Conservation (phyloP, 176 grass and related monocot species). For the Elymus sibiricus region DNA sequence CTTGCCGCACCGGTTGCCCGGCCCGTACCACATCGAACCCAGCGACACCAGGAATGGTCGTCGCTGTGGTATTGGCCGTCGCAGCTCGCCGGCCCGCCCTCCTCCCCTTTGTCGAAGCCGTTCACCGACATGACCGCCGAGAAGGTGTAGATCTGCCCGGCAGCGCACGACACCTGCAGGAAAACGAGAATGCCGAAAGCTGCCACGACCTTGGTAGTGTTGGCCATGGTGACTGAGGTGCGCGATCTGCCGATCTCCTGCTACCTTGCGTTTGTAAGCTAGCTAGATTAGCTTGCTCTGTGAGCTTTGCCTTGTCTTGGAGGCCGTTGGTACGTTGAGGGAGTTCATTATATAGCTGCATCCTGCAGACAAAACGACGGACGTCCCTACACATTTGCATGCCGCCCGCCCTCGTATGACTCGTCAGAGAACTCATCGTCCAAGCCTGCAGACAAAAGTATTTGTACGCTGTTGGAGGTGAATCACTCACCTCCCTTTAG, state of each 20-base stretch:
- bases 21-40: slow-evolving; percentile 16
- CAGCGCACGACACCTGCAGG: neutral
- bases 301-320: neutral
- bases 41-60: slow-evolving; percentile 13
- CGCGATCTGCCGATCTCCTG: no score
- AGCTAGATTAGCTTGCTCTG: neutral
- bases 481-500: no score
- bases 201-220: neutral
- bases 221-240: neutral
- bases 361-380: no score
- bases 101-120: neutral
- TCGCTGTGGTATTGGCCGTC: slow-evolving; percentile 22
- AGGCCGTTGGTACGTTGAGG: no score
- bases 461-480: no score
- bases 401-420: no score
- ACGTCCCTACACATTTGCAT: no score
- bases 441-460: no score
- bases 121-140: slow-evolving; percentile 13
- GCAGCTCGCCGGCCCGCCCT: neutral
- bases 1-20: slow-evolving; percentile 5
- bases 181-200: neutral
- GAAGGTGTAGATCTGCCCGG: neutral
- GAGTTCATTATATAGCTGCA: no score
- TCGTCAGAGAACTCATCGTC: no score
- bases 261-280: neutral